Evolutionary conservation across 768 basidiomycete genomes (phyloP).

Genomic region (Cystofilobasidium capitatum): DNA sequence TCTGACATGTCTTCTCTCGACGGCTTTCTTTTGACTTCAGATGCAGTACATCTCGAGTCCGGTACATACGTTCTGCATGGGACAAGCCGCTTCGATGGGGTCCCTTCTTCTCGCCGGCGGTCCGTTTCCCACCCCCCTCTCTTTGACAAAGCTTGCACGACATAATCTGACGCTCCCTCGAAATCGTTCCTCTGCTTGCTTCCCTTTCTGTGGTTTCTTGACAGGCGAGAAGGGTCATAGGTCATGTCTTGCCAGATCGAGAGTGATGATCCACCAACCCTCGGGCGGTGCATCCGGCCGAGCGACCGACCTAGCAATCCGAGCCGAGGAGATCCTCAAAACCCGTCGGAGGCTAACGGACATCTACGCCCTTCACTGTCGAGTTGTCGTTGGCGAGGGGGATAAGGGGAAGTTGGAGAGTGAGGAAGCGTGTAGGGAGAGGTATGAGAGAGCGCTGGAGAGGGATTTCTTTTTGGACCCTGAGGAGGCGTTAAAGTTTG

Average conservation of each 20-base stretch:
- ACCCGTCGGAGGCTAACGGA: slow-evolving; percentile 71
- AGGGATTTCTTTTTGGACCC: slow-evolving; percentile 97
- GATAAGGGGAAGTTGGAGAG: slow-evolving; percentile 45
- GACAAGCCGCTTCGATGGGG: slow-evolving; percentile 93
- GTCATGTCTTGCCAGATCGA: slow-evolving; percentile 82
- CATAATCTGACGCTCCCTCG: background rate
- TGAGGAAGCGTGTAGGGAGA: slow-evolving; percentile 53
- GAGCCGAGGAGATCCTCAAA: slow-evolving; percentile 89
- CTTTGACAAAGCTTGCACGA: background rate
- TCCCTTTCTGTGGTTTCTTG: slow-evolving; percentile 15
- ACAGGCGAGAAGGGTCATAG: slow-evolving; percentile 56
- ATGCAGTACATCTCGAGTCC: slow-evolving; percentile 91
- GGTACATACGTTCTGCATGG: slow-evolving; percentile 92
- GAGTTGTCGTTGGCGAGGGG: slow-evolving; percentile 42
- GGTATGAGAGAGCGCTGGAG: slow-evolving; percentile 84
- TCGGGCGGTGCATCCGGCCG: slow-evolving; percentile 93
- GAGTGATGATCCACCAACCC: slow-evolving; percentile 98
- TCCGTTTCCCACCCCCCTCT: slow-evolving; percentile 23
- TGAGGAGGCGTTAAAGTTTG: slow-evolving; percentile 78
- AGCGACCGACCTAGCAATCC: slow-evolving; percentile 93
- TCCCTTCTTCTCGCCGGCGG: slow-evolving; percentile 82
- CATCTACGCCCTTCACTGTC: slow-evolving; percentile 84
- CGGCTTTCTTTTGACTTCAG: too few species aligned
- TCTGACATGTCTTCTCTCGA: background rate
- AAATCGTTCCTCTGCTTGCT: background rate